phyloP scores from a whole-genome alignment of 768 basidiomycete species.

The Hirschioporus abietinus region DNA sequence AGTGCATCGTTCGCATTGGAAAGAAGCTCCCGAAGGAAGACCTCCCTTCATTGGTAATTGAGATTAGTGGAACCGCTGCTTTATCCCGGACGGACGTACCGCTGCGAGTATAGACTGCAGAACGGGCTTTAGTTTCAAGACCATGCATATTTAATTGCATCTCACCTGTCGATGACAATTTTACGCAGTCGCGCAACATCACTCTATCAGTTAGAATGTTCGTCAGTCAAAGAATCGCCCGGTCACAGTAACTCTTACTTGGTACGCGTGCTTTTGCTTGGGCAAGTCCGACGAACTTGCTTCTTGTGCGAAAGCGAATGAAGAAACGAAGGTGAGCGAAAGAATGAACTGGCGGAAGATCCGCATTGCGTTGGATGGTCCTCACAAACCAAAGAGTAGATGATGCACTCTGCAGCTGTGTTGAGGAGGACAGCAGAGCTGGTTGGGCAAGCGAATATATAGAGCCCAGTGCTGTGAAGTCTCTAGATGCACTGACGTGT shows the following conservation, averaged over 20 bases:
- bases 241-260: slow-evolving; percentile 37
- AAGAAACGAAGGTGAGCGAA: slow-evolving; percentile 37
- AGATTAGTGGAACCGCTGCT: background rate
- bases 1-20: slow-evolving; percentile 96
- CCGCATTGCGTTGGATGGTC: slow-evolving; percentile 42
- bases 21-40: slow-evolving; percentile 85
- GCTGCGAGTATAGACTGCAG: slow-evolving; percentile 75
- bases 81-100: slow-evolving; percentile 36
- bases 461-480: background rate
- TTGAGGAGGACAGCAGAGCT: background rate
- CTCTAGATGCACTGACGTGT: slow-evolving; percentile 42
- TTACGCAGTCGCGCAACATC: slow-evolving; percentile 90
- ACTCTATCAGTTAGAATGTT: slow-evolving; percentile 45
- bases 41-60: slow-evolving; percentile 43
- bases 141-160: background rate
- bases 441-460: background rate
- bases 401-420: background rate
- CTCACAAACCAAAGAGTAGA: background rate
- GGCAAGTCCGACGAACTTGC: slow-evolving; percentile 27
- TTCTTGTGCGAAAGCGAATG: slow-evolving; percentile 47
- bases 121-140: slow-evolving; percentile 11
- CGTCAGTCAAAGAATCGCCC: background rate
- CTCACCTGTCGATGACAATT: slow-evolving; percentile 85
- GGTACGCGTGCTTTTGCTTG: slow-evolving; percentile 64
- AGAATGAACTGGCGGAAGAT: slow-evolving; percentile 44